A percentile compares a stretch with the other conserved stretches of the same genome.
Evolutionary conservation across 2,329 filamentous ascomycete genomes (phyloP).

Genomic region (Neofusicoccum laricinum): DNA sequence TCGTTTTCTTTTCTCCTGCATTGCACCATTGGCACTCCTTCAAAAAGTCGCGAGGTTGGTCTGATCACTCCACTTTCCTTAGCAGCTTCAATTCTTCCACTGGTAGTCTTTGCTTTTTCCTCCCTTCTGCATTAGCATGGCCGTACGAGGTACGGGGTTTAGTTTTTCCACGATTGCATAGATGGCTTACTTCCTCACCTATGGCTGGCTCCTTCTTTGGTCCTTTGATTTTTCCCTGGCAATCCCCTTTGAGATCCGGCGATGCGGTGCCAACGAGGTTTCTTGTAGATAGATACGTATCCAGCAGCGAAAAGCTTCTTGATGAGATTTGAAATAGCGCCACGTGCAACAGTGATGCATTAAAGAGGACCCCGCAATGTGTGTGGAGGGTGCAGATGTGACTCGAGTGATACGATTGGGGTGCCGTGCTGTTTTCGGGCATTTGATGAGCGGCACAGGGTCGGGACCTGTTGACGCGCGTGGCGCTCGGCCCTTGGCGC

Average conservation of each 20-base stretch:
- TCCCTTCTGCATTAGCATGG: constrained; percentile 1
- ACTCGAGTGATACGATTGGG: not conserved
- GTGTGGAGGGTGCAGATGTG: not conserved
- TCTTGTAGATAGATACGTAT: constrained; percentile 6
- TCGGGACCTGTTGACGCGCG: not conserved
- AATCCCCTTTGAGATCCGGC: not conserved
- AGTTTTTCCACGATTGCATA: constrained; percentile 5
- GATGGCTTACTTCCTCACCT: not conserved
- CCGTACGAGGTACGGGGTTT: constrained; percentile 9
- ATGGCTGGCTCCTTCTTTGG: not conserved
- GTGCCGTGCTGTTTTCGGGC: not conserved
- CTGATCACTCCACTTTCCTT: not conserved
- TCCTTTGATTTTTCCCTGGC: not conserved
- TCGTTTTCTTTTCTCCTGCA: not conserved
- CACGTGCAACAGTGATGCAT: not conserved
- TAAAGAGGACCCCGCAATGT: not conserved
- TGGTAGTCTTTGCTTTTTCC: not conserved
- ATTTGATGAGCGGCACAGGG: not conserved
- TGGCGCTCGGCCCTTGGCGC: constrained; percentile 5
- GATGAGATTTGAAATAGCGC: not conserved
- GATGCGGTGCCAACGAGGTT: not conserved
- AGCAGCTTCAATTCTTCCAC: not conserved
- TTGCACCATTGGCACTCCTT: not conserved
- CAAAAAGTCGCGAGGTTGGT: constrained; percentile 5
- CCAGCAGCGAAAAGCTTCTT: not conserved